These are phyloP conservation scores for Globisporangium iwayamae DNA, from an alignment of 352 stramenopile species.

Conservation along the genomic window DNA sequence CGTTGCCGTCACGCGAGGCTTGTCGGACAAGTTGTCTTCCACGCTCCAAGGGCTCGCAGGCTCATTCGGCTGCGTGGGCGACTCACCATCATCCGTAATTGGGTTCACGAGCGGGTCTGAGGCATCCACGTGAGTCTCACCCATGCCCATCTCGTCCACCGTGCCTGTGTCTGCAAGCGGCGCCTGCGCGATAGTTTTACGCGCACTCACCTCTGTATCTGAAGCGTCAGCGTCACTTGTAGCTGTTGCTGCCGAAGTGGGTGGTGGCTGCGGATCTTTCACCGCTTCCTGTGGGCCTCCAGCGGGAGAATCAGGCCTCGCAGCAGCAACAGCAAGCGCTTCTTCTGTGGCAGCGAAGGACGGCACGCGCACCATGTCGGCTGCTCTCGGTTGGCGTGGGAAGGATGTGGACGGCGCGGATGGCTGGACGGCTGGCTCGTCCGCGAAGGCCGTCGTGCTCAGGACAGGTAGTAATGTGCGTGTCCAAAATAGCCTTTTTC, in stretches of 20 bases:
- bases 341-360: not conserved
- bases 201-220: not conserved
- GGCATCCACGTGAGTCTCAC: not conserved
- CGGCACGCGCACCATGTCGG: not conserved
- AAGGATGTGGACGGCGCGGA: not conserved
- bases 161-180: not conserved
- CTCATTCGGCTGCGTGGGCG: not conserved
- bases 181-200: not conserved
- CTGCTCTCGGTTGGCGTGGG: not conserved
- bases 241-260: not conserved
- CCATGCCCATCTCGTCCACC: not conserved
- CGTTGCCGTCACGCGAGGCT: not conserved
- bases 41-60: not conserved
- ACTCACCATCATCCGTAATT: not conserved
- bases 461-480: not conserved
- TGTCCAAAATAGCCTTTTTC: not conserved
- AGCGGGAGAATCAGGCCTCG: not conserved
- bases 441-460: not conserved
- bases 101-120: not conserved
- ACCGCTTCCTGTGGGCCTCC: not conserved
- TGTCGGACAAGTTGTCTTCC: not conserved
- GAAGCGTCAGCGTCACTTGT: not conserved
- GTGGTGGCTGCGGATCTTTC: conserved; percentile 6
- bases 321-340: not conserved
- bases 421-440: not conserved